A percentile compares a stretch with the other conserved stretches of the same genome.
Conservation (phyloP, 306 rosid species). For the Erythrophleum fordii region DNA sequence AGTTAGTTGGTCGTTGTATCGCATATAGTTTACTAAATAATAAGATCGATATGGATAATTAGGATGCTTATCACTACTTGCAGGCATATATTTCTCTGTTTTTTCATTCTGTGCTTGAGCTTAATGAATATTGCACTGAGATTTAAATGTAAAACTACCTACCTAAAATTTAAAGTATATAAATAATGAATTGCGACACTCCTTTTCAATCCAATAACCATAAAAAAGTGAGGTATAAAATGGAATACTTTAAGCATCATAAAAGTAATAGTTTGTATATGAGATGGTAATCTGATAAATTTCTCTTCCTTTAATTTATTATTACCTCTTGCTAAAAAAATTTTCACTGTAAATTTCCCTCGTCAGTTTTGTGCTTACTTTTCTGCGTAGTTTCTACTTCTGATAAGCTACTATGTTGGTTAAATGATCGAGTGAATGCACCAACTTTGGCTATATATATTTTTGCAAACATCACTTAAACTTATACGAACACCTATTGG, state of each 20-base stretch:
- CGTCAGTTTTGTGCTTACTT: constrained; percentile 9
- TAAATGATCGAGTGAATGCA: background rate
- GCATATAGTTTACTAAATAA: background rate
- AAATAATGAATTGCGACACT: background rate
- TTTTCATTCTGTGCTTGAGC: background rate
- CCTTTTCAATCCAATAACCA: background rate
- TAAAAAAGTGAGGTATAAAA: background rate
- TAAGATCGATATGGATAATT: constrained; percentile 13
- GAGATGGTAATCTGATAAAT: constrained; percentile 20
- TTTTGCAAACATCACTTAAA: background rate
- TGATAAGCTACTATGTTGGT: constrained; percentile 5
- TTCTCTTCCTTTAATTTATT: background rate
- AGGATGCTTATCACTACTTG: constrained; percentile 7
- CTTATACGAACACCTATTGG: constrained; percentile 1
- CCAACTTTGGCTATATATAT: background rate
- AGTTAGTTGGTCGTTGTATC: constrained; percentile 37
- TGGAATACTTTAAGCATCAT: constrained; percentile 1
- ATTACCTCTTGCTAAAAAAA: background rate
- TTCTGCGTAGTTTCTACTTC: constrained; percentile 2
- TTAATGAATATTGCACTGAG: background rate
- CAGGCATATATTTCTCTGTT: background rate
- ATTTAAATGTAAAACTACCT: constrained; percentile 19
- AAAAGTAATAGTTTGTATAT: background rate
- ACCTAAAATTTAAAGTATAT: background rate
- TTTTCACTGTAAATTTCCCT: background rate